These are phyloP conservation scores for Diaporthe citrichinensis DNA, from an alignment of 2,329 filamentous ascomycete species.

Conservation along the genomic window DNA sequence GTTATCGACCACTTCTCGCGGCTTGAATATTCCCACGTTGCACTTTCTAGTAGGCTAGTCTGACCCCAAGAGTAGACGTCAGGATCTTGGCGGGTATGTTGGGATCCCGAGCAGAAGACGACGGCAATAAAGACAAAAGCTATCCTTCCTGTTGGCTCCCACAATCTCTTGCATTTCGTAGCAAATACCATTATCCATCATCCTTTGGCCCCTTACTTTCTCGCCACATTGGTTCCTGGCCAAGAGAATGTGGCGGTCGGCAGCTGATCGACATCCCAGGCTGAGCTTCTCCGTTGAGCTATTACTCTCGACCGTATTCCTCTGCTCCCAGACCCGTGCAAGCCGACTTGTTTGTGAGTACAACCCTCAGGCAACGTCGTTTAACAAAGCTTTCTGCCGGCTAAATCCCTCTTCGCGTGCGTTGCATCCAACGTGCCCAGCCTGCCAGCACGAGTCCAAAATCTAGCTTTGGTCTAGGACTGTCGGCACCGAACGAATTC, in stretches of 20 bases:
- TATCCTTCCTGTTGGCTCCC: background rate
- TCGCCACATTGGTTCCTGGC: background rate
- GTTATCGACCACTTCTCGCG: fast-evolving
- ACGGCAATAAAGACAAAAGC: background rate
- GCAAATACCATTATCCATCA: background rate
- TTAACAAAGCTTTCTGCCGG: background rate
- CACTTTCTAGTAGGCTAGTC: background rate
- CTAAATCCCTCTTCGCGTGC: background rate
- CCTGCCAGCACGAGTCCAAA: background rate
- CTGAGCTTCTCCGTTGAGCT: background rate
- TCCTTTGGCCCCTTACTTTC: background rate
- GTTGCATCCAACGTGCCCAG: background rate
- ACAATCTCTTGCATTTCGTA: background rate
- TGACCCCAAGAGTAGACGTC: background rate
- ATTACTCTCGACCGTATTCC: background rate
- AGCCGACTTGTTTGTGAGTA: background rate
- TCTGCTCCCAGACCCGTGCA: background rate
- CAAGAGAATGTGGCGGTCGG: background rate
- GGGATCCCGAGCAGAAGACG: background rate
- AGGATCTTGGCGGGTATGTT: background rate
- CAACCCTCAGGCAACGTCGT: background rate
- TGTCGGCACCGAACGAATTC: background rate
- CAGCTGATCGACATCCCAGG: background rate
- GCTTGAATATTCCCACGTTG: too few relatives aligned
- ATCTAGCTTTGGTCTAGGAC: too few relatives aligned